A percentile compares a stretch with the other conserved stretches of the same genome.
Evolutionary conservation across 257 asterid species (phyloP).

Genomic region (Hygrophila difformis): DNA sequence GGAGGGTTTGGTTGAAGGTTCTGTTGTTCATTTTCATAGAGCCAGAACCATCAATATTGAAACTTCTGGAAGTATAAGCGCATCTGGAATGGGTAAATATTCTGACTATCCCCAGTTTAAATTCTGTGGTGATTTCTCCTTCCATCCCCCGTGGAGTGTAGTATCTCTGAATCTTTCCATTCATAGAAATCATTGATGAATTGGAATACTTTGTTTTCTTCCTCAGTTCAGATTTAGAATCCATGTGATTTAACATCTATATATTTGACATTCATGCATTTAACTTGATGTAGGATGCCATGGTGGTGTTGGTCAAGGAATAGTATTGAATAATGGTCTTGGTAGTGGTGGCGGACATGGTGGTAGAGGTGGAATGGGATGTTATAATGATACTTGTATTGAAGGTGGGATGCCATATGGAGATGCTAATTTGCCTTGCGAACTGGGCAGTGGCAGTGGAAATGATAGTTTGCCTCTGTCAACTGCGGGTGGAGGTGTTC

Average conservation of each 20-base stretch:
- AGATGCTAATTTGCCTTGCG: constrained; percentile 76
- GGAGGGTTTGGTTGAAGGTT: constrained; percentile 88
- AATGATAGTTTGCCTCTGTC: constrained; percentile 66
- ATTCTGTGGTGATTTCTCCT: too few species aligned
- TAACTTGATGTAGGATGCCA: constrained; percentile 59
- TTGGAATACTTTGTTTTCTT: not conserved
- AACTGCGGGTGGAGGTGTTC: constrained; percentile 86
- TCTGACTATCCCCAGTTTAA: not conserved
- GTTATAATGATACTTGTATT: constrained; percentile 58
- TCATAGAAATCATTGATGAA: too few species aligned
- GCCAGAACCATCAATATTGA: constrained; percentile 70
- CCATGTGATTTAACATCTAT: not conserved
- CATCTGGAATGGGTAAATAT: constrained; percentile 89
- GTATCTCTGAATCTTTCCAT: not conserved
- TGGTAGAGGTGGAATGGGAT: constrained; percentile 89
- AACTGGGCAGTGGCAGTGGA: constrained; percentile 98
- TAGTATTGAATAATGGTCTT: constrained; percentile 46
- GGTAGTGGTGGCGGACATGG: constrained; percentile 99
- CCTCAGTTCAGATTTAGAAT: too few species aligned
- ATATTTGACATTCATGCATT: not conserved
- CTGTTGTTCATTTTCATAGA: constrained; percentile 97
- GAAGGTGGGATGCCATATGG: constrained; percentile 89
- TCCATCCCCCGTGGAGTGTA: too few species aligned
- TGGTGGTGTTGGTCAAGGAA: constrained; percentile 86
- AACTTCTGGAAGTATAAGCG: constrained; percentile 79